Evolutionary conservation across 352 stramenopile species (phyloP).

Genomic region (Thraustotheca clavata): DNA sequence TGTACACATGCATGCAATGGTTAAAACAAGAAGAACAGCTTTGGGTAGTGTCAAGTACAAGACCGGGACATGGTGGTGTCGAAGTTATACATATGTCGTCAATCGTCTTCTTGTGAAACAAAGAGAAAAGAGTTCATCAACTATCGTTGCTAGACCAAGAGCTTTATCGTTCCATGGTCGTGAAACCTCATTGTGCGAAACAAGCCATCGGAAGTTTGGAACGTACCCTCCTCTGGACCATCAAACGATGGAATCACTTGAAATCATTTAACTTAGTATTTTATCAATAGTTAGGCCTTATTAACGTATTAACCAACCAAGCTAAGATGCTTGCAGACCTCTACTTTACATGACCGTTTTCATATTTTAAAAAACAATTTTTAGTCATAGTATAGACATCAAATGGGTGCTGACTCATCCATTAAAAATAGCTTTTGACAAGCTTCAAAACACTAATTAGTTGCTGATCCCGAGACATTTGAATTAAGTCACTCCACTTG

Average conservation of each 20-base stretch:
- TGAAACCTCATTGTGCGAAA: neutral
- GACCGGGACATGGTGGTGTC: conserved; percentile 82
- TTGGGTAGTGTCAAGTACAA: conserved; percentile 77
- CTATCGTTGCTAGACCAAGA: neutral
- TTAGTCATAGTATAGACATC: too few relatives aligned
- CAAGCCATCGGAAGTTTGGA: conserved; percentile 7
- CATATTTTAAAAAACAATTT: too few relatives aligned
- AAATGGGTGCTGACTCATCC: too few relatives aligned
- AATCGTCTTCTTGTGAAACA: conserved; percentile 1
- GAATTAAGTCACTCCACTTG: too few relatives aligned
- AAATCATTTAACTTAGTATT: neutral
- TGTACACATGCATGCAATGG: conserved; percentile 85
- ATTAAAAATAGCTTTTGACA: too few relatives aligned
- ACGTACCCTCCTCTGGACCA: neutral
- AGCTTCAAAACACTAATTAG: too few relatives aligned
- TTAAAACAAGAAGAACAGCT: conserved; percentile 26
- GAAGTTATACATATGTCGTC: conserved; percentile 65
- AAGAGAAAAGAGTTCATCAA: neutral
- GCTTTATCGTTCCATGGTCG: neutral
- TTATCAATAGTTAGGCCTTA: conserved; percentile 2
- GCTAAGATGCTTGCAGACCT: too few relatives aligned
- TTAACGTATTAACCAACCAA: too few relatives aligned
- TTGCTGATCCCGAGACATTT: too few relatives aligned
- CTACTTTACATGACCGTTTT: too few relatives aligned
- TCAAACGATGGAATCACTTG: neutral